Conservation (phyloP, 2,329 filamentous ascomycete genomes). For the Ophiocordyceps robertsii region DNA sequence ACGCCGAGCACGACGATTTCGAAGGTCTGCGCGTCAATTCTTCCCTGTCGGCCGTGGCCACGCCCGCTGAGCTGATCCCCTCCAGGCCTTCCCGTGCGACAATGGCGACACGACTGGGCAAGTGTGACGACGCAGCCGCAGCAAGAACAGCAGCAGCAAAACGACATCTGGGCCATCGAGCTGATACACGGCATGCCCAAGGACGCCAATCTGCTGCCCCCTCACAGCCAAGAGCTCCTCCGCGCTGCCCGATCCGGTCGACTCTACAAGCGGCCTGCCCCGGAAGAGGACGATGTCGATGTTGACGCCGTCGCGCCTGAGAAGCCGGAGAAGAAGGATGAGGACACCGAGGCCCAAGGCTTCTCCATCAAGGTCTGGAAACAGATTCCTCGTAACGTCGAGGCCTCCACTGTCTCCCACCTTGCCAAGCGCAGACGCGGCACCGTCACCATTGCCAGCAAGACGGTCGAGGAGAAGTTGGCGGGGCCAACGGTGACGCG, state of each 20-base stretch:
- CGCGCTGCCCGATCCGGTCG: slow-evolving; percentile 67
- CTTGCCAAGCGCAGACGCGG: slow-evolving; percentile 50
- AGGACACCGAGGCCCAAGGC: slow-evolving; percentile 39
- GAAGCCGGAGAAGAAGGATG: slow-evolving; percentile 49
- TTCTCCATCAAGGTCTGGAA: slow-evolving; percentile 49
- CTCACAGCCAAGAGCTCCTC: slow-evolving; percentile 71
- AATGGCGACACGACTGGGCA: slow-evolving; percentile 68
- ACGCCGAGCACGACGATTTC: slow-evolving; percentile 48
- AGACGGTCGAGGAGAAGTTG: slow-evolving; percentile 29
- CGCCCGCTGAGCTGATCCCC: slow-evolving; percentile 10
- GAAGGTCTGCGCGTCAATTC: slow-evolving; percentile 27
- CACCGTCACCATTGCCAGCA: slow-evolving; percentile 42
- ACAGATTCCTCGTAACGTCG: slow-evolving; percentile 44
- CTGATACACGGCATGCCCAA: slow-evolving; percentile 71
- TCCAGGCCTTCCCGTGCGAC: slow-evolving; percentile 72
- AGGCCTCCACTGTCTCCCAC: slow-evolving; percentile 36
- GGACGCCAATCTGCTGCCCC: slow-evolving; percentile 63
- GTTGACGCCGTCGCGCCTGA: slow-evolving; percentile 29
- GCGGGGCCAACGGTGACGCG: slow-evolving; percentile 52
- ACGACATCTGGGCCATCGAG: slow-evolving; percentile 62
- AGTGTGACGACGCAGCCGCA: slow-evolving; percentile 53
- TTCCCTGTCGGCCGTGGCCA: neutral
- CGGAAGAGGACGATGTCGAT: slow-evolving; percentile 48
- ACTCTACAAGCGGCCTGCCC: slow-evolving; percentile 58
- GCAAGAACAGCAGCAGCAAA: slow-evolving; percentile 48